phyloP scores from a whole-genome alignment of 768 basidiomycete species.

The Neoboletus subvelutipes region DNA sequence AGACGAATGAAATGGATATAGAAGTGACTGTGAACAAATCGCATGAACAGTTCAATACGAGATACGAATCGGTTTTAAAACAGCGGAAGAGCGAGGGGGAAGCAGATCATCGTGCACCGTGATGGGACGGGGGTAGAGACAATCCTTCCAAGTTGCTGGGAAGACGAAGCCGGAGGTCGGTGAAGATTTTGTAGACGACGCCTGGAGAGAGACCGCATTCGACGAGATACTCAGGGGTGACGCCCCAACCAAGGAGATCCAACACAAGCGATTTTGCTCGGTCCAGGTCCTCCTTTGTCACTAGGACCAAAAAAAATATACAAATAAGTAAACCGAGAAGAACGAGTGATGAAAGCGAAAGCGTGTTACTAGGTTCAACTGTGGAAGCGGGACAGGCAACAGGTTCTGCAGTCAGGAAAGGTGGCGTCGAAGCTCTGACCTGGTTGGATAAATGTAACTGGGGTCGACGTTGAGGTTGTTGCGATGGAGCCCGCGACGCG shows the following conservation, averaged over 20 bases:
- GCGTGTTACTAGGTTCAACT: constrained; percentile 9
- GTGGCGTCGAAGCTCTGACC: neutral
- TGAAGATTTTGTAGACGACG: constrained; percentile 41
- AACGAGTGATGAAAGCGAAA: neutral
- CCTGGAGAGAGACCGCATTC: constrained; percentile 42
- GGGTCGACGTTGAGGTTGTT: neutral
- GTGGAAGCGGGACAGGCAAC: neutral
- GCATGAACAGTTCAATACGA: neutral
- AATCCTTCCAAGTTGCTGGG: constrained; percentile 21
- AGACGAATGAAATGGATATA: neutral
- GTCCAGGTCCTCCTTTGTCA: constrained; percentile 42
- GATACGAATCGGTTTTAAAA: neutral
- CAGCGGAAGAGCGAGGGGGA: neutral
- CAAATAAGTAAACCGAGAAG: neutral
- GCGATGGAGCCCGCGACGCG: neutral
- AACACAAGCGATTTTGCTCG: constrained; percentile 48
- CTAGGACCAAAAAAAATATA: constrained; percentile 23
- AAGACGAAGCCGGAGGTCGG: constrained; percentile 41
- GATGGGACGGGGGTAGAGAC: neutral
- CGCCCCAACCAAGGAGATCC: constrained; percentile 57
- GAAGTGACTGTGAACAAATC: neutral
- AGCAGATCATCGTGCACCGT: neutral
- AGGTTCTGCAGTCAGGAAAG: neutral
- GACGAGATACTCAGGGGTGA: constrained; percentile 48
- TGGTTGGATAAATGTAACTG: neutral